Evolutionary conservation across 495 filamentous ascomycete species (phyloP).

Genomic region (Podospora appendiculata): DNA sequence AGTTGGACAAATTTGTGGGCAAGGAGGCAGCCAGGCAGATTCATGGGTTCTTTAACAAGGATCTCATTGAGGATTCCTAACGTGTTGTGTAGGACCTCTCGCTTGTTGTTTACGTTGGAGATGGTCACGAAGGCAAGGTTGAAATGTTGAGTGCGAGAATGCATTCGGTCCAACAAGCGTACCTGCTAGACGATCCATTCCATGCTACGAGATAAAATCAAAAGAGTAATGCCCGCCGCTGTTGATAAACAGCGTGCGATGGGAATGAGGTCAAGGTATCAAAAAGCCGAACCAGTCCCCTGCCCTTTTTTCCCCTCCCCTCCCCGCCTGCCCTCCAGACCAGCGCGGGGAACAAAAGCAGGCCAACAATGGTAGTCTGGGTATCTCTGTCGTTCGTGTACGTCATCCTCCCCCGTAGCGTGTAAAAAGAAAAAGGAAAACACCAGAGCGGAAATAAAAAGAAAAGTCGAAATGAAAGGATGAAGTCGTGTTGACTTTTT

Average conservation of each 20-base stretch:
- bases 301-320: too few relatives aligned
- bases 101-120: background rate
- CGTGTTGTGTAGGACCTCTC: background rate
- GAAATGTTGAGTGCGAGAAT: background rate
- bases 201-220: too few relatives aligned
- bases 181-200: background rate
- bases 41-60: conserved; percentile 75
- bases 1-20: conserved; percentile 67
- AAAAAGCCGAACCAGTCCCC: too few relatives aligned
- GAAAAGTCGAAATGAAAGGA: background rate
- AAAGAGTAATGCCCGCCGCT: too few relatives aligned
- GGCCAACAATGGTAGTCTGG: background rate
- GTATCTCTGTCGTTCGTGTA: background rate
- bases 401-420: background rate
- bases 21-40: conserved; percentile 74
- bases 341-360: background rate
- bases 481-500: too few relatives aligned
- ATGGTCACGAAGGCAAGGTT: background rate
- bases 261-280: too few relatives aligned
- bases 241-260: too few relatives aligned
- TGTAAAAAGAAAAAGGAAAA: background rate
- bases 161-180: background rate
- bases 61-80: conserved; percentile 45
- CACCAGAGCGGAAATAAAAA: background rate
- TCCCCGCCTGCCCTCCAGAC: too few relatives aligned